Conservation (phyloP, 352 stramenopile species). For the Elongisporangium undulatum region DNA sequence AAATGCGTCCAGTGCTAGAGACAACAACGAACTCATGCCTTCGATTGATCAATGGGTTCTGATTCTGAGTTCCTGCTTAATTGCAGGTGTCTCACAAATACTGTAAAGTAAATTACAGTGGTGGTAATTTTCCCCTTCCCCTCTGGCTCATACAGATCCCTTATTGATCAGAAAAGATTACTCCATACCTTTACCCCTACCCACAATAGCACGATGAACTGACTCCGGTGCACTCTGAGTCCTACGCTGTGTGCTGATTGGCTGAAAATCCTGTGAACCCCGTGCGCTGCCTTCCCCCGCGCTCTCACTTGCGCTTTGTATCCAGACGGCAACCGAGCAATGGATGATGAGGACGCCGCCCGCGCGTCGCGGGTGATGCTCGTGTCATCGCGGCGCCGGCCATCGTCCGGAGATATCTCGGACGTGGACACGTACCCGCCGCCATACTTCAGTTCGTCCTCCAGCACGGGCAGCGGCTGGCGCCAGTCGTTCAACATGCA, state of each 20-base stretch:
- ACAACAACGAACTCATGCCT: not conserved
- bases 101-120: too few relatives aligned
- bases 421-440: constrained; percentile 29
- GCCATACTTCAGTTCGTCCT: constrained; percentile 7
- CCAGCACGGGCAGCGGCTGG: not conserved
- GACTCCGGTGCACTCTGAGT: not conserved
- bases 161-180: not conserved
- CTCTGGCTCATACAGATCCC: not conserved
- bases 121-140: not conserved
- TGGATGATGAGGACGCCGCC: constrained; percentile 16
- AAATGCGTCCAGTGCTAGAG: not conserved
- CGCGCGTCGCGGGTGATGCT: constrained; percentile 42
- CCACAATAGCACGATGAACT: not conserved
- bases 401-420: constrained; percentile 23
- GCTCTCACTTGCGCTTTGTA: not conserved
- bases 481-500: not conserved
- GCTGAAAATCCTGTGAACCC: not conserved
- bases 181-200: not conserved
- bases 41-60: too few relatives aligned
- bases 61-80: too few relatives aligned
- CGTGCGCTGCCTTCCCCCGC: not conserved
- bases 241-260: not conserved
- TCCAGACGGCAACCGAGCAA: not conserved
- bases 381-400: constrained; percentile 35
- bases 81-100: too few relatives aligned